phyloP scores from a whole-genome alignment of 441 rosid genomes.

The Daphne laureola region DNA sequence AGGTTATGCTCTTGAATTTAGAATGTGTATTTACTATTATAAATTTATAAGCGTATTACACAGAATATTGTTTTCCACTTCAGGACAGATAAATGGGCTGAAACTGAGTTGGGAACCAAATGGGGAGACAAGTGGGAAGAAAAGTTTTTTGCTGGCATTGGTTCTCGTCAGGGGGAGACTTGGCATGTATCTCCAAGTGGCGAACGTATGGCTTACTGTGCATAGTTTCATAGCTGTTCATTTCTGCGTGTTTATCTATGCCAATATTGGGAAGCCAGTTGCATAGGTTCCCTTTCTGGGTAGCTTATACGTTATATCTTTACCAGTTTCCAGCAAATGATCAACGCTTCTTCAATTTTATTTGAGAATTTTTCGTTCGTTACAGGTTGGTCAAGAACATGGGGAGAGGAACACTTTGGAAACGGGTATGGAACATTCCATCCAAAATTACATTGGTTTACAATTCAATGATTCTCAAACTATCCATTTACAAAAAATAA shows the following conservation, averaged over 20 bases:
- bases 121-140: slow-evolving; percentile 99
- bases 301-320: no score
- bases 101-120: slow-evolving; percentile 92
- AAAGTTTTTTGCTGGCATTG: slow-evolving; percentile 87
- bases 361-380: slow-evolving; percentile 8
- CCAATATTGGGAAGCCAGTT: background rate
- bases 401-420: slow-evolving; percentile 99
- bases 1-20: no score
- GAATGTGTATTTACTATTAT: no score
- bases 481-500: background rate
- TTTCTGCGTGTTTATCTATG: background rate
- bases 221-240: slow-evolving; percentile 3
- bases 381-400: slow-evolving; percentile 94
- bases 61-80: slow-evolving; percentile 18
- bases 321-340: no score
- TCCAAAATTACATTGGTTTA: background rate
- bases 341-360: no score
- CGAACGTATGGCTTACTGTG: slow-evolving; percentile 49
- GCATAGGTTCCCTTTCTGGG: no score
- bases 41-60: slow-evolving; percentile 3
- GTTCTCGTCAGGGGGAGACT: slow-evolving; percentile 98
- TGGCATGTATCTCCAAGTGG: slow-evolving; percentile 89
- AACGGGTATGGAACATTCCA: slow-evolving; percentile 55
- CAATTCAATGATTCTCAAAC: slow-evolving; percentile 1
- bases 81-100: slow-evolving; percentile 99